Conservation (phyloP, 495 filamentous ascomycete species). For the Podospora australis region DNA sequence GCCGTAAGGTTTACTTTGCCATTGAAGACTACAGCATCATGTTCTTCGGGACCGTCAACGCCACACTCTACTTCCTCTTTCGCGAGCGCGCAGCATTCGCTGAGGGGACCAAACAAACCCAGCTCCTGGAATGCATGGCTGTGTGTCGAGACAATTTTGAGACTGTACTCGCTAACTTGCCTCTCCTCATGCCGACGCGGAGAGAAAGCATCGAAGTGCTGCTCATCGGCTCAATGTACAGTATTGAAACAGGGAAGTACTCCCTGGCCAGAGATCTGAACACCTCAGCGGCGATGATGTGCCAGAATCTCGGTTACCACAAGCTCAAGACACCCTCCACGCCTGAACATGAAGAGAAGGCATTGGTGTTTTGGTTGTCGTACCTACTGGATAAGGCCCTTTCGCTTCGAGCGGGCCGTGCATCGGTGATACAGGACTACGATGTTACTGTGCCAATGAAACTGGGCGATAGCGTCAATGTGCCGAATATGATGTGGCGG, state of each 20-base stretch:
- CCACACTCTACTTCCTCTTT: conserved; percentile 52
- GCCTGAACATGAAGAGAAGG: conserved; percentile 33
- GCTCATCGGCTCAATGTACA: conserved; percentile 50
- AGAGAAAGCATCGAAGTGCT: conserved; percentile 55
- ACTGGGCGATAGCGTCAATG: conserved; percentile 24
- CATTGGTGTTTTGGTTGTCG: conserved; percentile 55
- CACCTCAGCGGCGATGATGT: conserved; percentile 52
- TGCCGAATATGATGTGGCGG: conserved; percentile 26
- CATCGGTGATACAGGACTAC: conserved; percentile 55
- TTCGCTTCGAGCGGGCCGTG: conserved; percentile 57
- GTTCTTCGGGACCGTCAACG: conserved; percentile 51
- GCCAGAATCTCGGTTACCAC: conserved; percentile 60
- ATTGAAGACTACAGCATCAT: conserved; percentile 51
- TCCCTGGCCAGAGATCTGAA: conserved; percentile 57
- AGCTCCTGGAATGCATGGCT: conserved; percentile 32
- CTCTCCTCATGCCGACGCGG: conserved; percentile 51
- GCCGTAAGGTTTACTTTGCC: conserved; percentile 53
- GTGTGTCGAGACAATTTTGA: conserved; percentile 55
- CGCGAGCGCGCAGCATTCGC: conserved; percentile 38
- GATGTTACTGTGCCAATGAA: conserved; percentile 51
- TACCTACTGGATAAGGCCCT: conserved; percentile 57
- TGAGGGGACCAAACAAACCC: conserved; percentile 21
- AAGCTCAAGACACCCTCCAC: conserved; percentile 33
- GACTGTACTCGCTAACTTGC: conserved; percentile 49
- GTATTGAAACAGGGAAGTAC: conserved; percentile 57